Evolutionary conservation across 495 filamentous ascomycete genomes (phyloP).

Genomic region (Aspergillus homomorphus): DNA sequence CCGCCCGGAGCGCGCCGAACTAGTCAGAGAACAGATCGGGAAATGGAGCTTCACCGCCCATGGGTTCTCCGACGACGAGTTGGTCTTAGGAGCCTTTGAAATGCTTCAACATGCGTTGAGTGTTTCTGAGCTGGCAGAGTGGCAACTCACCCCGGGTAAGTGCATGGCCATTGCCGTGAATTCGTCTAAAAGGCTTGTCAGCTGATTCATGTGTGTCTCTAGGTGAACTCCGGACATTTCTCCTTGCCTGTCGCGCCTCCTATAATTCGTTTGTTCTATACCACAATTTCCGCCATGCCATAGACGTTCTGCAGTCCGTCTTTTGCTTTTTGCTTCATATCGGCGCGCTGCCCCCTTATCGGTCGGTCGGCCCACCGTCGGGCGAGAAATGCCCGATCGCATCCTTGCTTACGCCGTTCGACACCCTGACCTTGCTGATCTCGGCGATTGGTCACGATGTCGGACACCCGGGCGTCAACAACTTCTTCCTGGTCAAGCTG

Average conservation of each 20-base stretch:
- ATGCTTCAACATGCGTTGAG: slow-evolving; percentile 88
- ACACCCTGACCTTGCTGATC: slow-evolving; percentile 83
- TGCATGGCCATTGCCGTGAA: slow-evolving; percentile 3
- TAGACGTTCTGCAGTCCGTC: slow-evolving; percentile 90
- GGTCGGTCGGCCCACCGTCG: slow-evolving; percentile 22
- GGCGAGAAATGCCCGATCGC: slow-evolving; percentile 60
- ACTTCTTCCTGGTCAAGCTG: slow-evolving; percentile 87
- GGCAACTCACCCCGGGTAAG: slow-evolving; percentile 72
- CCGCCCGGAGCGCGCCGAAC: slow-evolving; percentile 52
- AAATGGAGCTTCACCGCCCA: slow-evolving; percentile 88
- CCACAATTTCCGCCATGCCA: slow-evolving; percentile 96
- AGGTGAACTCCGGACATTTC: slow-evolving; percentile 70
- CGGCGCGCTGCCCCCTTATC: slow-evolving; percentile 69
- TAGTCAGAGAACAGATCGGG: slow-evolving; percentile 67
- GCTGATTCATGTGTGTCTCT: slow-evolving; percentile 4
- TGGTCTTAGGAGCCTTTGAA: slow-evolving; percentile 70
- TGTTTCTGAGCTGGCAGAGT: slow-evolving; percentile 76
- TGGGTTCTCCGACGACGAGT: slow-evolving; percentile 82
- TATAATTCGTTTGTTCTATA: slow-evolving; percentile 98
- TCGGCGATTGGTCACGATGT: slow-evolving; percentile 97
- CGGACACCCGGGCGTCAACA: slow-evolving; percentile 96
- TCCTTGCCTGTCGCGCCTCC: slow-evolving; percentile 77
- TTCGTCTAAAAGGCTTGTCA: not conserved
- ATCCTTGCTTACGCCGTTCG: slow-evolving; percentile 72
- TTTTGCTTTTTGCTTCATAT: slow-evolving; percentile 90